Evolutionary conservation across 441 rosid species (phyloP), one percentile per base, ranked within the genome.

Genomic region (Melastoma candidum): DNA sequence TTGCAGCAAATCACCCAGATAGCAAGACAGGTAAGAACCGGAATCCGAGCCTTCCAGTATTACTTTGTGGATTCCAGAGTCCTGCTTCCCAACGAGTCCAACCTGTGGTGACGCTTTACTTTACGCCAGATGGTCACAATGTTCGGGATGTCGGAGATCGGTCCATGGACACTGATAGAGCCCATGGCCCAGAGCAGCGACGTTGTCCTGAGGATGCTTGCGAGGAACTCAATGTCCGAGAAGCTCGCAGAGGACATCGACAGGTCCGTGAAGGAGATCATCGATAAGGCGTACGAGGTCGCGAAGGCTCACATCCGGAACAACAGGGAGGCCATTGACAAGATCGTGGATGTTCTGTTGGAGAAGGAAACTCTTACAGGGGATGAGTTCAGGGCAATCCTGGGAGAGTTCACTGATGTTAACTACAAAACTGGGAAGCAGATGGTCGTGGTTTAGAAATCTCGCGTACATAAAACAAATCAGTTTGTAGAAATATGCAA

Each of bases 141-240:
- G 76, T 82, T 67, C 59, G 90, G 95, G 29, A 84, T 84, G 93
- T 84, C 90, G 0, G 84, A 80, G 48, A 74, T 82, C 8, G 93
- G 96, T 17, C 93, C 87, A 0, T 77, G 87, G 96, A 54, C 79
- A 3, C 47, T 82, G 65, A 82, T 60, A 0, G 83, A 87, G 39
- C 88, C 87, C 11, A 56, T 81, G 46, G 71, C 36, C 7, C 83
- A 73, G 29, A 74, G 81, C 51, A 68, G 80, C 39, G 86, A 84
- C 48, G 69, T 78, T 1, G 83, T 87, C n/a, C 53, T 84, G 43
- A 74, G 88, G 59, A 82, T 82, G 90, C 59, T 87, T 0, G 81
- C 86, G 1, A 82, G 82, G 63, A 84, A 76, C 57, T 65, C 76
- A 7, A 73, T 82, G 83, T 84, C 88, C 0, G 90, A 87, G 68